Evolutionary conservation across 2,329 filamentous ascomycete genomes (phyloP).

Genomic region (Ophiostoma ips): DNA sequence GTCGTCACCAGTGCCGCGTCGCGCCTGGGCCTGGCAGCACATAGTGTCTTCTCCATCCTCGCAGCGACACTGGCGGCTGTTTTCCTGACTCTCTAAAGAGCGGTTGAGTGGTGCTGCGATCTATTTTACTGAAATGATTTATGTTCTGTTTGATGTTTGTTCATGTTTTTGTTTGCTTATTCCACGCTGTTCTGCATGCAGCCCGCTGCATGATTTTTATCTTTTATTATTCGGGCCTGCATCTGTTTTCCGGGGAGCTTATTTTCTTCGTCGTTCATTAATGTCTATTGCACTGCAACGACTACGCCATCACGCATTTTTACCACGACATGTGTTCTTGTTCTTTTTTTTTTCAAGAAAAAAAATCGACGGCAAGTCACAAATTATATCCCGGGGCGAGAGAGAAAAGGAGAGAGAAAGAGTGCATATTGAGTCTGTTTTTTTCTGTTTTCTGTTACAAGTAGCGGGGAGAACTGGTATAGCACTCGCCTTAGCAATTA

Average conservation of each 20-base stretch:
- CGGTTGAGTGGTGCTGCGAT: not conserved
- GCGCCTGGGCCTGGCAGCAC: not conserved
- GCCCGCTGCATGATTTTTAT: too few species aligned
- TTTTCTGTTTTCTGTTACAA: too few species aligned
- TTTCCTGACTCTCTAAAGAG: not conserved
- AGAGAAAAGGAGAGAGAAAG: not conserved
- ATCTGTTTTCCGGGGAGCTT: not conserved
- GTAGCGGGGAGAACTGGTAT: too few species aligned
- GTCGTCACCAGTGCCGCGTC: not conserved
- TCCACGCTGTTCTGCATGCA: not conserved
- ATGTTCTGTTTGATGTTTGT: not conserved
- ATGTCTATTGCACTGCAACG: conserved; percentile 4
- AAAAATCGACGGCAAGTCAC: not conserved
- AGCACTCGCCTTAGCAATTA: too few species aligned
- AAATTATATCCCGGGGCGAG: too few species aligned
- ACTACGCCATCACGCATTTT: not conserved
- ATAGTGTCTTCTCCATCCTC: not conserved
- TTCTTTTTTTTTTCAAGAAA: not conserved
- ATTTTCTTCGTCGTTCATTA: conserved; percentile 2
- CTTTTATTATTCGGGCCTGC: not conserved
- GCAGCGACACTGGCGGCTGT: not conserved
- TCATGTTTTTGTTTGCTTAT: not conserved
- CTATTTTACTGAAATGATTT: not conserved
- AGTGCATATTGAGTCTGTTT: too few species aligned
- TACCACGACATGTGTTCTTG: not conserved